phyloP scores from a whole-genome alignment of 169 alveolate species.

The Cryptosporidium ryanae region DNA sequence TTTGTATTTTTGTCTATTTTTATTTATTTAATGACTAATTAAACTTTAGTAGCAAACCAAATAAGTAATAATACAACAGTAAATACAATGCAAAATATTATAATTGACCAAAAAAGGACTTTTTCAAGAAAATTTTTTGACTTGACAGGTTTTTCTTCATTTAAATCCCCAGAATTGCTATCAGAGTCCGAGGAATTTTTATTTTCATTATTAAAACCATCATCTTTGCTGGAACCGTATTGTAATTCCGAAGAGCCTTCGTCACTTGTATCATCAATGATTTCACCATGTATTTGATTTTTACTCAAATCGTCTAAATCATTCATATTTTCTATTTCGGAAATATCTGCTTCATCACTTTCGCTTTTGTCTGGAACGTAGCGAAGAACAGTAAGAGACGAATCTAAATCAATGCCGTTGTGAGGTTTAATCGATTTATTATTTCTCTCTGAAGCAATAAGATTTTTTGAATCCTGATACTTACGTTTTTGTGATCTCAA shows the following conservation, averaged over 20 bases:
- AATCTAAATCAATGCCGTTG: no score
- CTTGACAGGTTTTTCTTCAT: constrained; percentile 6
- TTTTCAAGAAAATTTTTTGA: constrained; percentile 51
- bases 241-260: background rate
- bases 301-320: constrained; percentile 4
- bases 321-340: constrained; percentile 1
- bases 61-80: constrained; percentile 60
- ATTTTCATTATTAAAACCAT: background rate
- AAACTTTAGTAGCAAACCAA: constrained; percentile 73
- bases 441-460: background rate
- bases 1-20: no score
- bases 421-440: constrained; percentile 10
- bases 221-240: background rate
- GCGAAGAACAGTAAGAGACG: background rate
- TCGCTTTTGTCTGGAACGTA: background rate
- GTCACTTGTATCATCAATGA: background rate
- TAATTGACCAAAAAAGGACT: constrained; percentile 72
- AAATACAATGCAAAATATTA: constrained; percentile 50
- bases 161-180: background rate
- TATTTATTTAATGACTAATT: background rate
- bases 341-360: background rate
- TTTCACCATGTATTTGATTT: constrained; percentile 7
- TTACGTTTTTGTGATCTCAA: constrained; percentile 24
- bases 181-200: background rate
- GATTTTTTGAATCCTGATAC: constrained; percentile 4